Evolutionary conservation across 2,329 filamentous ascomycete genomes (phyloP).

Genomic region (Elsinoe perseae): DNA sequence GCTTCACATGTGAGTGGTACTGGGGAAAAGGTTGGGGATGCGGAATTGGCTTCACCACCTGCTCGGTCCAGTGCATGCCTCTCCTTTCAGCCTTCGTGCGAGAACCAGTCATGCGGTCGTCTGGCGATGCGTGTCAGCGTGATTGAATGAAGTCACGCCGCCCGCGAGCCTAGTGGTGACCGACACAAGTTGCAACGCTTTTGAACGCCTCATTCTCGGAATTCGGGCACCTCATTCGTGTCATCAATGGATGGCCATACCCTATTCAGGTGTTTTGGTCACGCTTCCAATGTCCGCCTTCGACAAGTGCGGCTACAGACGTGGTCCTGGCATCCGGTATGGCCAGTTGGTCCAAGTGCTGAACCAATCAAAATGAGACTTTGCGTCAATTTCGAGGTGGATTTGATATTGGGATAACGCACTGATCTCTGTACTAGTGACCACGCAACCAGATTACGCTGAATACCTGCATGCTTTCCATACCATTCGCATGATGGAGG

Average conservation of each 20-base stretch:
- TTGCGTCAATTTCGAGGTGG: not conserved
- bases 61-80: not conserved
- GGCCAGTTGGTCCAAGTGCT: conserved; percentile 6
- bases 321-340: not conserved
- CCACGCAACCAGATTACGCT: conserved; percentile 6
- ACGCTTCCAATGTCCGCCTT: not conserved
- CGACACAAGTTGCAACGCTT: conserved; percentile 6
- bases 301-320: not conserved
- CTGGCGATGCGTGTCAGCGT: conserved; percentile 4
- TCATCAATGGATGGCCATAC: conserved; percentile 1
- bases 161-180: conserved; percentile 3
- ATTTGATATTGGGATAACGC: conserved; percentile 12
- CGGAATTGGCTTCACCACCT: not conserved
- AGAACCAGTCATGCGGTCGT: not conserved
- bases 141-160: not conserved
- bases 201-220: conserved; percentile 8
- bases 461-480: not conserved
- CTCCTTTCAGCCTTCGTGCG: not conserved
- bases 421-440: conserved; percentile 4
- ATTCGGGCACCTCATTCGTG: conserved; percentile 5
- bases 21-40: conserved; percentile 12
- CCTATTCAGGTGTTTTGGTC: not conserved
- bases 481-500: not conserved
- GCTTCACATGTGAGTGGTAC: conserved; percentile 13
- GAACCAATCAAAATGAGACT: conserved; percentile 7